Conservation (phyloP, 257 asterid genomes). For the Solanum bulbocastanum region DNA sequence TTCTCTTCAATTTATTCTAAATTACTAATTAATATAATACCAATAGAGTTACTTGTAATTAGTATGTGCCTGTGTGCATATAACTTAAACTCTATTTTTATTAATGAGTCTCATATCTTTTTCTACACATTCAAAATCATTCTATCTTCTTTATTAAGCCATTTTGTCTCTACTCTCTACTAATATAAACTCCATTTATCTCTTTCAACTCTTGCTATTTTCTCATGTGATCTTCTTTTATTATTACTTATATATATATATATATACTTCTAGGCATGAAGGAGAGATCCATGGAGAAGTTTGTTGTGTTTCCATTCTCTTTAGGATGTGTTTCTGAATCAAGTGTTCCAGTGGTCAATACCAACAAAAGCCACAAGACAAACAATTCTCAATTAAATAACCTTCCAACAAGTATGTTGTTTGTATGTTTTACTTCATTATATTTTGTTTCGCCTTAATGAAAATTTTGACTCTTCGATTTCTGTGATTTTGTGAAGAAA, state of each 20-base stretch:
- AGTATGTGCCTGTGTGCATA: too few species aligned
- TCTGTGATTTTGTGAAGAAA: neutral
- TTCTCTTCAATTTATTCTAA: neutral
- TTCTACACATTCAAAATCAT: constrained; percentile 11
- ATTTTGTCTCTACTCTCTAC: neutral
- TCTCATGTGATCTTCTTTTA: neutral
- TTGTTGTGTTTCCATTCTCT: constrained; percentile 18
- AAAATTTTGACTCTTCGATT: too few species aligned
- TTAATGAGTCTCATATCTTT: neutral
- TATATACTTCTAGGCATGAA: neutral
- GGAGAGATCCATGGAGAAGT: constrained; percentile 9
- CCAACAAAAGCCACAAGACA: neutral
- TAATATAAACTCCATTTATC: neutral
- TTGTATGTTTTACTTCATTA: neutral
- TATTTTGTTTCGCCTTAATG: too few species aligned
- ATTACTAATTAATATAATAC: too few species aligned
- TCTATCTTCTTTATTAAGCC: constrained; percentile 18
- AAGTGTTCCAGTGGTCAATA: constrained; percentile 9
- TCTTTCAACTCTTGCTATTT: neutral
- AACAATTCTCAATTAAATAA: neutral
- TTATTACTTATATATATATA: too few species aligned
- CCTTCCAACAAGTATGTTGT: constrained; percentile 1
- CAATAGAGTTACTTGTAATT: too few species aligned
- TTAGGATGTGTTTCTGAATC: constrained; percentile 18
- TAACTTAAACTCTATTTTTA: neutral